Evolutionary conservation across 768 basidiomycete species (phyloP), one percentile per base, ranked within the genome.

Genomic region (Lactarius evosmus): DNA sequence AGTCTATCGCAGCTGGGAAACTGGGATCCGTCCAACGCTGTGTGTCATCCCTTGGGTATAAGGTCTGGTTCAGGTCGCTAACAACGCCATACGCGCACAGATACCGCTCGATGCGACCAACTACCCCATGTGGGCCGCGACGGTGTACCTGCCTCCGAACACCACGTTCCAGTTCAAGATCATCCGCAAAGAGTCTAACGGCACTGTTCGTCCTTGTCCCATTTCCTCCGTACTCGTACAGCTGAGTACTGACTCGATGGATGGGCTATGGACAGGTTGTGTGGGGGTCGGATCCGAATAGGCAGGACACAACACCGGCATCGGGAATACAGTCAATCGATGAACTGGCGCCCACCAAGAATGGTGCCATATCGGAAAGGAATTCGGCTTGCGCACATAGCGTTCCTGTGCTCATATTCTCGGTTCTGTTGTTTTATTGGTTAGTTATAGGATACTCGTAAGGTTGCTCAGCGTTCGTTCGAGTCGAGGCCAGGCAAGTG

Each of bases 251-350:
- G 30, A 33, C 27, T 1, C 11, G 25, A 30, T 27, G 32, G 38
- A 36, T 52, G 29, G 27, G 3, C 1, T 38, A 49, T 38, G 11
- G 1, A n/a, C 30, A 64, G 63, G 71, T 87, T 53, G 75, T 77
- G 8, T 86, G 85, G 85, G 86, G 86, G 69, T 82, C 82, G 0
- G 83, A 85, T 67, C 84, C 85, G 3, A 84, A 86, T 66, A 76
- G 84, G 41, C 75, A 78, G 49, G 78, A 74, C 3, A 83, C 78
- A 11, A 77, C 79, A 4, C 76, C 70, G 30, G 51, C 34, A 17
- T 58, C 56, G 1, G 65, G 62, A 22, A 50, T 51, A 17, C 76
- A 79, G 65, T 78, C 76, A 1, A 58, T 83, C 32, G 73, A 74
- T 78, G 2, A 75, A 76, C 7, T 84, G 83, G 82, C 75, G 78